Conservation (phyloP, 768 basidiomycete species). For the Hebeloma cylindrosporum region DNA sequence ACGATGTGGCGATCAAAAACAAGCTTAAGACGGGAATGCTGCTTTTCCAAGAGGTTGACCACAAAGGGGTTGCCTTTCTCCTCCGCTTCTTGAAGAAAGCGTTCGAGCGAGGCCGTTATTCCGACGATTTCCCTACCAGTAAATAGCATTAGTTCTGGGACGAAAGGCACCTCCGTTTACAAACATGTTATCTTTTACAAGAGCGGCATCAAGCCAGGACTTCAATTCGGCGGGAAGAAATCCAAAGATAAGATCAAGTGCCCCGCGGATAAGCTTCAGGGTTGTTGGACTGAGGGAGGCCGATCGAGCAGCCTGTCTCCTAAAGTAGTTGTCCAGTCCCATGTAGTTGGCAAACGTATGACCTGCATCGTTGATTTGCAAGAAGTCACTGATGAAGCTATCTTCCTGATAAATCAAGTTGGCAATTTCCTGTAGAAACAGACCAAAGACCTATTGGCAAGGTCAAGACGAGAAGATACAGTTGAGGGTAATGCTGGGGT, state of each 20-base stretch:
- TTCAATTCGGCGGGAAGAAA: slow-evolving; percentile 85
- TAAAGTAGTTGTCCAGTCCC: slow-evolving; percentile 91
- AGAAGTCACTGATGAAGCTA: slow-evolving; percentile 86
- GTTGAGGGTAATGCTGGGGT: background rate
- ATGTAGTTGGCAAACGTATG: slow-evolving; percentile 96
- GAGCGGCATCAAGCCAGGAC: slow-evolving; percentile 77
- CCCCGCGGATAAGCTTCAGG: slow-evolving; percentile 77
- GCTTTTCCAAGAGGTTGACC: slow-evolving; percentile 71
- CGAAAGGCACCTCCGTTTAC: slow-evolving; percentile 11
- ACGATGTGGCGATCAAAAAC: slow-evolving; percentile 77
- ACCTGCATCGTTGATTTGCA: slow-evolving; percentile 86
- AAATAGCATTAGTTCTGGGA: slow-evolving; percentile 5
- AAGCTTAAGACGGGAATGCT: slow-evolving; percentile 74
- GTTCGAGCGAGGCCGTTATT: slow-evolving; percentile 75
- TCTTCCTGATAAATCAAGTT: slow-evolving; percentile 80
- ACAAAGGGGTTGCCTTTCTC: slow-evolving; percentile 79
- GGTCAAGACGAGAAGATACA: slow-evolving; percentile 3
- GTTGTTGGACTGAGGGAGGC: slow-evolving; percentile 68
- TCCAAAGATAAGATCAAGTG: slow-evolving; percentile 94
- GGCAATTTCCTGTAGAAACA: slow-evolving; percentile 73
- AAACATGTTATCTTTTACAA: slow-evolving; percentile 78
- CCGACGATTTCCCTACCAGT: slow-evolving; percentile 78
- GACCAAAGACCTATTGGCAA: slow-evolving; percentile 81
- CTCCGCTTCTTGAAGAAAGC: slow-evolving; percentile 73
- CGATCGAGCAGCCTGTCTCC: slow-evolving; percentile 81